Evolutionary conservation across 495 filamentous ascomycete genomes (phyloP).

Genomic region (Lasiosphaeris hirsuta): DNA sequence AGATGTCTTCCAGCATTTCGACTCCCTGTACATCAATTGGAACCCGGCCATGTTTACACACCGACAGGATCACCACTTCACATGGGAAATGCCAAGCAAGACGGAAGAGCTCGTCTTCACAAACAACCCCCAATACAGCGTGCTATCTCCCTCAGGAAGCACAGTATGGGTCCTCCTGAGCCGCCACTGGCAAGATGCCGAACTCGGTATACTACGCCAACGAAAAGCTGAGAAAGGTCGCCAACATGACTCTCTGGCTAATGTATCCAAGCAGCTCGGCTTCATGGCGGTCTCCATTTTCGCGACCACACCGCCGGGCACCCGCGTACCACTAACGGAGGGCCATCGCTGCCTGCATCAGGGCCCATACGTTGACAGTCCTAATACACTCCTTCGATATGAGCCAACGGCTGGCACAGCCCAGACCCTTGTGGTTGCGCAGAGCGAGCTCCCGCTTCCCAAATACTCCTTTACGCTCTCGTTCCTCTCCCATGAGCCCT

Average conservation of each 20-base stretch:
- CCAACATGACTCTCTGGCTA: slow-evolving; percentile 27
- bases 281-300: slow-evolving; percentile 89
- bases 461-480: slow-evolving; percentile 81
- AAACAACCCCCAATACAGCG: slow-evolving; percentile 78
- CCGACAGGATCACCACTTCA: slow-evolving; percentile 85
- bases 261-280: slow-evolving; percentile 51
- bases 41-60: slow-evolving; percentile 79
- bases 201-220: slow-evolving; percentile 40
- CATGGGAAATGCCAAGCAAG: slow-evolving; percentile 69
- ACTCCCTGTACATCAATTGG: slow-evolving; percentile 97
- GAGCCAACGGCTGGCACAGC: slow-evolving; percentile 54
- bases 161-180: slow-evolving; percentile 80
- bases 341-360: slow-evolving; percentile 54
- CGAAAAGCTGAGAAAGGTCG: slow-evolving; percentile 24
- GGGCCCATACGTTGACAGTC: slow-evolving; percentile 87
- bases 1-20: slow-evolving; percentile 82
- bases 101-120: slow-evolving; percentile 62
- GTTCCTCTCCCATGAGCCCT: slow-evolving; percentile 61
- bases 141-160: slow-evolving; percentile 55
- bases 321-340: slow-evolving; percentile 68
- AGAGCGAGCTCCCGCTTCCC: slow-evolving; percentile 67
- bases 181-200: slow-evolving; percentile 66
- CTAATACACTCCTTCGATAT: slow-evolving; percentile 81
- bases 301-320: slow-evolving; percentile 55
- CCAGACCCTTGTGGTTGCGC: slow-evolving; percentile 77